Base-by-base conservation (phyloP, 805 yeast species). In the Lachancea lanzarotensis region DNA sequence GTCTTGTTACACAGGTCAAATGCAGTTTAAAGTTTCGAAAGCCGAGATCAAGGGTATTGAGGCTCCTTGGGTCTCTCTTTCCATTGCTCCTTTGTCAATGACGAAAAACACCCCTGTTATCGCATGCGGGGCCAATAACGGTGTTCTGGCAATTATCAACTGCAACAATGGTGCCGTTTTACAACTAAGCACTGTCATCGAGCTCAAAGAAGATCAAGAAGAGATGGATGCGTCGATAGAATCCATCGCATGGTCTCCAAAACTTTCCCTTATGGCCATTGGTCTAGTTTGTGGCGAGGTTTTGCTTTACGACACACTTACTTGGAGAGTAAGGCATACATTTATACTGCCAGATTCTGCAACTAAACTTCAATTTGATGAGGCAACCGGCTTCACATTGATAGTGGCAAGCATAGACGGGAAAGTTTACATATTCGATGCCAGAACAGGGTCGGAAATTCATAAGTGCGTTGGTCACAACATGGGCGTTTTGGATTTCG, bases 221-320 rank as follows among this genome's bases (percentile, higher is more conserved):
- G 81, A 79, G 52, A 64, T 71, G 27, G 84, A 79, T 50, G 80
- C 82, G 2, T 79, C 91, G 29, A 74, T 84, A 16, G 96, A 89
- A 68, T 82, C 95, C 3, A 72, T 93, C 42, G 64, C 84, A 12
- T 93, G 96, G 95, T 80, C 89, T 56, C 75, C 78, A 13, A 58
- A 66, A 7, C 66, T 76, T 36, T 74, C 82, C 25, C 63, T 88
- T 38, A 66, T 93, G 60, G 98, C 96, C 1, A 76, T 84, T 9
- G 98, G 98, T 6, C 71, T 86, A 52, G 98, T 93, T 18, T 80
- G 85, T 26, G 98, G 98, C 35, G 84, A 81, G 48, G 73, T 93
- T n/a, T 69, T 82, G 45, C 70, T 93, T 43, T 88, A 82, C 58
- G 97, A 91, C 60, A 74, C 90, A 4, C 77, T 76, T 45, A 81